Conservation (phyloP, 164 flowering plant species). For the Taxillus chinensis region DNA sequence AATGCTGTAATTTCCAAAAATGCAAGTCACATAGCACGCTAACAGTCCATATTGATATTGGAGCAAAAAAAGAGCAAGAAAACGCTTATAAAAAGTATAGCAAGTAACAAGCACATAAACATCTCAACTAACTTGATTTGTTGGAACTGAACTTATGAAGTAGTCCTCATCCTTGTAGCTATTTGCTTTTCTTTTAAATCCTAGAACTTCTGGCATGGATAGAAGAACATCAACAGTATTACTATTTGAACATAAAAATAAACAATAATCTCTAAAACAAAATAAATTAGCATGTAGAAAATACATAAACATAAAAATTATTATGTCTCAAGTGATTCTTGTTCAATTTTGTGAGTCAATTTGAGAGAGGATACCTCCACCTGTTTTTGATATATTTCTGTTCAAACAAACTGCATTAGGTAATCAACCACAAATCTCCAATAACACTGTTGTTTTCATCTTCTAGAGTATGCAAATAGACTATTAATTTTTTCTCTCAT, state of each 20-base stretch:
- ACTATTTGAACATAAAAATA: no score
- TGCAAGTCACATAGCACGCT: neutral
- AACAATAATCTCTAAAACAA: no score
- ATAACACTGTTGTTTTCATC: no score
- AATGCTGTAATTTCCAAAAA: conserved; percentile 40
- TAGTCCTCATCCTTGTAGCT: conserved; percentile 88
- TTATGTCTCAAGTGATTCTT: no score
- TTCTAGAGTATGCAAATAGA: no score
- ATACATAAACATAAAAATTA: neutral
- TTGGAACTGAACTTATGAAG: conserved; percentile 78
- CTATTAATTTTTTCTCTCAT: no score
- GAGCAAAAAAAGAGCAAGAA: no score
- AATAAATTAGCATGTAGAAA: neutral
- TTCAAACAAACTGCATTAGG: no score
- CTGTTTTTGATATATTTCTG: no score
- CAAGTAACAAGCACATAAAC: neutral
- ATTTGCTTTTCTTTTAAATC: conserved; percentile 64
- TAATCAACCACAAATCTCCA: no score
- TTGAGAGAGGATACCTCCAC: no score
- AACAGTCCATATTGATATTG: neutral
- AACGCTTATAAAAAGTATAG: neutral
- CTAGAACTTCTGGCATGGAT: conserved; percentile 21
- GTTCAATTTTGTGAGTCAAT: no score
- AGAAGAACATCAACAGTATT: neutral
- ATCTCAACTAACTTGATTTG: conserved; percentile 54